A percentile compares a stretch with the other conserved stretches of the same genome.
Evolutionary conservation across 2,329 filamentous ascomycete species (phyloP).

Genomic region (Fusarium verrucosum): DNA sequence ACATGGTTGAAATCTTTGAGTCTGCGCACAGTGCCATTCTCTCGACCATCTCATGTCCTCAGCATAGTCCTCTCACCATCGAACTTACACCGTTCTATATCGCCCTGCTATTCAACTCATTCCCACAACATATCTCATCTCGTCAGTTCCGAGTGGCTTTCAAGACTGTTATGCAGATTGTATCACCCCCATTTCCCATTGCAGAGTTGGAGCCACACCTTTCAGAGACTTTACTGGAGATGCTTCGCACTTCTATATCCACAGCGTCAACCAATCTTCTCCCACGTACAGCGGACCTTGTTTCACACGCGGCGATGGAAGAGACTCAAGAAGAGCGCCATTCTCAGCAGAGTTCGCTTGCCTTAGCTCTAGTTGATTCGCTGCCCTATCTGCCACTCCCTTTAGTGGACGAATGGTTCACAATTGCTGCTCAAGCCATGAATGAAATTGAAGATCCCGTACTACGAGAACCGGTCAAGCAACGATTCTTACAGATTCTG

Average conservation of each 20-base stretch:
- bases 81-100: constrained; percentile 84
- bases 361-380: constrained; percentile 80
- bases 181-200: constrained; percentile 80
- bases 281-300: constrained; percentile 52
- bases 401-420: constrained; percentile 83
- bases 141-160: constrained; percentile 91
- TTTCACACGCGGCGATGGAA: constrained; percentile 45
- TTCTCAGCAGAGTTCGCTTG: constrained; percentile 83
- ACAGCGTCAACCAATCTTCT: constrained; percentile 58
- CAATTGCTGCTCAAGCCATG: constrained; percentile 73
- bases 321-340: constrained; percentile 50
- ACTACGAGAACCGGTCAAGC: constrained; percentile 72
- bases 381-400: constrained; percentile 76
- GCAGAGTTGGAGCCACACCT: constrained; percentile 77
- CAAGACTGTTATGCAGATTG: constrained; percentile 82
- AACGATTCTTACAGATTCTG: constrained; percentile 81
- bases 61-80: constrained; percentile 75
- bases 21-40: constrained; percentile 85
- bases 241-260: constrained; percentile 70
- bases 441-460: constrained; percentile 68
- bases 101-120: constrained; percentile 80
- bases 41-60: constrained; percentile 80
- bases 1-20: constrained; percentile 76
- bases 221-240: constrained; percentile 82
- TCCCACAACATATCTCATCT: constrained; percentile 79